A percentile compares a stretch with the other conserved stretches of the same genome.
These are phyloP conservation scores for Begonia fuchsioides DNA, from an alignment of 306 rosid genomes.

Conservation along the genomic window DNA sequence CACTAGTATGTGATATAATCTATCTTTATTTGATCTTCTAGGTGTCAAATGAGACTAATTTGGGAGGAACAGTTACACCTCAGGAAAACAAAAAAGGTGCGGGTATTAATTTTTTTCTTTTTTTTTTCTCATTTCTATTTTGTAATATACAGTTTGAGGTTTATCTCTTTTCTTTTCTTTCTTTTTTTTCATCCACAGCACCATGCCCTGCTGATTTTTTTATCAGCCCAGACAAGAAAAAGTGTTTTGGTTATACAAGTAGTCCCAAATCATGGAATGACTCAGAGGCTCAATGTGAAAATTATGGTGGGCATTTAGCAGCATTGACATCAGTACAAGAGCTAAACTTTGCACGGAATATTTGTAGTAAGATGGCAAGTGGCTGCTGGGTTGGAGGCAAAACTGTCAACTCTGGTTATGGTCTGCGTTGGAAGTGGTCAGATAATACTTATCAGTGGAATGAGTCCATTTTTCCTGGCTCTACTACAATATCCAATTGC, in stretches of 20 bases:
- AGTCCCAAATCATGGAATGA: slow-evolving; percentile 58
- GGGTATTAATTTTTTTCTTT: slow-evolving; percentile 13
- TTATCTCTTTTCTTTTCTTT: slow-evolving; percentile 4
- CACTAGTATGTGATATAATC: neutral
- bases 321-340: slow-evolving; percentile 44
- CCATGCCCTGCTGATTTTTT: slow-evolving; percentile 65
- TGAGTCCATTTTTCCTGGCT: slow-evolving; percentile 26
- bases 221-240: slow-evolving; percentile 34
- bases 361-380: slow-evolving; percentile 27
- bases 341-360: slow-evolving; percentile 33
- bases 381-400: slow-evolving; percentile 92
- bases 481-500: slow-evolving; percentile 28
- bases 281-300: slow-evolving; percentile 51
- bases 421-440: slow-evolving; percentile 67
- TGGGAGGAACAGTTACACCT: slow-evolving; percentile 14
- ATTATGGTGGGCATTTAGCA: slow-evolving; percentile 60
- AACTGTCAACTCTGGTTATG: slow-evolving; percentile 28
- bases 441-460: slow-evolving; percentile 60
- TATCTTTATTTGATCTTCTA: slow-evolving; percentile 11
- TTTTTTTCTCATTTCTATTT: neutral
- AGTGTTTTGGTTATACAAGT: slow-evolving; percentile 42
- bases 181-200: slow-evolving; percentile 26
- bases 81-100: slow-evolving; percentile 11
- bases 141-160: neutral
- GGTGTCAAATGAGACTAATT: slow-evolving; percentile 17